A percentile compares a stretch with the other conserved stretches of the same genome.
These are phyloP conservation scores for Tetracladium marchalianum DNA, from an alignment of 495 filamentous ascomycete genomes.

Conservation along the genomic window DNA sequence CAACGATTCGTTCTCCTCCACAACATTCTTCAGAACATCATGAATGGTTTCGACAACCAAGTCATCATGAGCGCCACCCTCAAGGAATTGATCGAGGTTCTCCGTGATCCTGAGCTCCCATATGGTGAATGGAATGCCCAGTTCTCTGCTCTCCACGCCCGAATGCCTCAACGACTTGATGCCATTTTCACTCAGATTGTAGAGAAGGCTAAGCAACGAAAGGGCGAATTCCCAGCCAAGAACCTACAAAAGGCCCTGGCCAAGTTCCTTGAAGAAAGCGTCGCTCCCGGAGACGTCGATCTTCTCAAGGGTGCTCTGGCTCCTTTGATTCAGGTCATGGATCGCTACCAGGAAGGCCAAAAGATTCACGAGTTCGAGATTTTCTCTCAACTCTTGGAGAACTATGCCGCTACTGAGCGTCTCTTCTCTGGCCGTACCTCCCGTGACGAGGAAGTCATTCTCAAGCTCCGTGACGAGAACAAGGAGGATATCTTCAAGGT, in stretches of 20 bases:
- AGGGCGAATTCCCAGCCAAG: slow-evolving; percentile 87
- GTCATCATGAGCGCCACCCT: slow-evolving; percentile 86
- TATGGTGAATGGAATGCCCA: slow-evolving; percentile 96
- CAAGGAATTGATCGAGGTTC: slow-evolving; percentile 81
- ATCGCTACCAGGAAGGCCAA: slow-evolving; percentile 75
- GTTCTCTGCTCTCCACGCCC: slow-evolving; percentile 85
- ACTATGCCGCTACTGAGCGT: slow-evolving; percentile 75
- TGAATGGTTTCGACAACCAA: slow-evolving; percentile 93
- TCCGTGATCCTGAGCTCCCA: slow-evolving; percentile 81
- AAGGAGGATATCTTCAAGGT: slow-evolving; percentile 81
- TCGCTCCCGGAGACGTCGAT: slow-evolving; percentile 52
- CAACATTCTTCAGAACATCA: slow-evolving; percentile 76
- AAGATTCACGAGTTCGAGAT: slow-evolving; percentile 84
- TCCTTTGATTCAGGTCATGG: slow-evolving; percentile 75
- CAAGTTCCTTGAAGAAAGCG: slow-evolving; percentile 84
- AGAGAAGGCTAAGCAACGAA: slow-evolving; percentile 65
- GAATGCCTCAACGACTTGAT: slow-evolving; percentile 93
- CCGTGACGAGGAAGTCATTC: slow-evolving; percentile 89
- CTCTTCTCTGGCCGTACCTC: slow-evolving; percentile 75
- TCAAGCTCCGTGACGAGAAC: slow-evolving; percentile 90
- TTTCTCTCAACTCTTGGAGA: slow-evolving; percentile 65
- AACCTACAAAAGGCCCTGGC: slow-evolving; percentile 71
- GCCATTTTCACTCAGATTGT: slow-evolving; percentile 69
- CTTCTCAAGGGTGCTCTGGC: slow-evolving; percentile 62
- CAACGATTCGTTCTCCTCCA: slow-evolving; percentile 73